Evolutionary conservation across 2,329 filamentous ascomycete species (phyloP), one percentile per base, ranked within the genome.

Genomic region (Phialocephala sp.): DNA sequence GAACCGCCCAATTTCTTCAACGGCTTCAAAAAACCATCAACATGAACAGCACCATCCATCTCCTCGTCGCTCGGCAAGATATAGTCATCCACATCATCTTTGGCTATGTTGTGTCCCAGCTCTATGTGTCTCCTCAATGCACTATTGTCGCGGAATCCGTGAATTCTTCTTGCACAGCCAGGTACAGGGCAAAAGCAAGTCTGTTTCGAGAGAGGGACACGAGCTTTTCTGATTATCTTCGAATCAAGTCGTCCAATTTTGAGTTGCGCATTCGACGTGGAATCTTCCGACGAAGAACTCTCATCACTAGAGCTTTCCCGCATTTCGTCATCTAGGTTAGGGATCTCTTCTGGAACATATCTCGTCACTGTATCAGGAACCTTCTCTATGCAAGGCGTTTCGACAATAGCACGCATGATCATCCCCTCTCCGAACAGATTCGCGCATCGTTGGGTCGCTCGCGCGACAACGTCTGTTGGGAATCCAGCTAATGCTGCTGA

Each of bases 401-500:
- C 73, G 35, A 60, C 6, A 59, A 75, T 65, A 2, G 56, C 69
- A 59, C 70, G 84, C 83, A 59, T 80, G 1, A 81, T 79, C 85
- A 95, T 93, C 27, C 84, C 81, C 77, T 95, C 86, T 0, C 84
- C 85, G 72, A 97, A 97, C 0, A 97, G 80, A 55, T 85, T 81
- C 2, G 90, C 87, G 73, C 94, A 98, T 58, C 94, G 85, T 73
- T 88, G 83, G 1, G 90, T 85, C 0, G 93, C 86, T 36, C 91
- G 86, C 60, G 88, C 85, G 14, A 97, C 78, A 0, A 88, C 90
- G 0, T 80, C 77, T 0, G 82, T 77, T 1, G 90, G 81, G 78
- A 93, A 94, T 0, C 91, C 92, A 1, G 86, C 86, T 59, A 96
- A 79, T 0, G 91, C 85, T 2, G 94, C 94, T 0, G 93, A 83